Evolutionary conservation across 331 rosid genomes (phyloP).

Genomic region (Ulmus americana): DNA sequence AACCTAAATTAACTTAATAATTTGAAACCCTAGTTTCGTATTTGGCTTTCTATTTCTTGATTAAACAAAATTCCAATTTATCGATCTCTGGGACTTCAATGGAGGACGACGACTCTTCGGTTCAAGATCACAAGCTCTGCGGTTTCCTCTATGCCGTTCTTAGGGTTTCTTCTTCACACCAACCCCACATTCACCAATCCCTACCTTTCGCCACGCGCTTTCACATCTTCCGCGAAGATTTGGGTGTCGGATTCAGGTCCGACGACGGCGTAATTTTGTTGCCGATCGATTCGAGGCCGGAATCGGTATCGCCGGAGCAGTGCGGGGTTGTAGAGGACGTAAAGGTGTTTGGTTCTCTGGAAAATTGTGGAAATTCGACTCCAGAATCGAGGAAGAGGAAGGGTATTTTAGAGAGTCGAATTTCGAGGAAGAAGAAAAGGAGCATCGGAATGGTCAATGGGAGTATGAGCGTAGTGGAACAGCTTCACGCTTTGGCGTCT

Average conservation of each 20-base stretch:
- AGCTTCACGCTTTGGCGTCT: conserved; percentile 57
- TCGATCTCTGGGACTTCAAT: background rate
- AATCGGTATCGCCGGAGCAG: background rate
- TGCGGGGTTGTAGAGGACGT: conserved; percentile 13
- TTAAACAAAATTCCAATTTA: no score
- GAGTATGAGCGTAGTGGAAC: conserved; percentile 70
- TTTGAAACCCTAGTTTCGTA: no score
- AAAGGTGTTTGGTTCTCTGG: background rate
- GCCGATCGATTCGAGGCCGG: conserved; percentile 10
- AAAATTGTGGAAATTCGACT: background rate
- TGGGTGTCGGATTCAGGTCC: conserved; percentile 39
- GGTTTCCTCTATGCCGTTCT: conserved; percentile 73
- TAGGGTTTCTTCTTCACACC: conserved; percentile 23
- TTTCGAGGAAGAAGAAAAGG: conserved; percentile 35
- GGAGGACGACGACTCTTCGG: conserved; percentile 21
- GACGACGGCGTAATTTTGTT: conserved; percentile 38
- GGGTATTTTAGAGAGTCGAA: conserved; percentile 14
- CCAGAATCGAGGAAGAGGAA: conserved; percentile 1
- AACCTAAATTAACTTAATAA: no score
- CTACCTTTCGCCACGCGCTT: conserved; percentile 36
- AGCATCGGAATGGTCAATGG: conserved; percentile 68
- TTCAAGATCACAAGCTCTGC: conserved; percentile 62
- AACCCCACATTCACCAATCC: background rate
- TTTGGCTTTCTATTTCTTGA: no score
- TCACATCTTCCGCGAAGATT: conserved; percentile 24